A percentile compares a stretch with the other conserved stretches of the same genome.
Conservation (phyloP, 2,329 filamentous ascomycete species). For the Aspergillus brasiliensis region DNA sequence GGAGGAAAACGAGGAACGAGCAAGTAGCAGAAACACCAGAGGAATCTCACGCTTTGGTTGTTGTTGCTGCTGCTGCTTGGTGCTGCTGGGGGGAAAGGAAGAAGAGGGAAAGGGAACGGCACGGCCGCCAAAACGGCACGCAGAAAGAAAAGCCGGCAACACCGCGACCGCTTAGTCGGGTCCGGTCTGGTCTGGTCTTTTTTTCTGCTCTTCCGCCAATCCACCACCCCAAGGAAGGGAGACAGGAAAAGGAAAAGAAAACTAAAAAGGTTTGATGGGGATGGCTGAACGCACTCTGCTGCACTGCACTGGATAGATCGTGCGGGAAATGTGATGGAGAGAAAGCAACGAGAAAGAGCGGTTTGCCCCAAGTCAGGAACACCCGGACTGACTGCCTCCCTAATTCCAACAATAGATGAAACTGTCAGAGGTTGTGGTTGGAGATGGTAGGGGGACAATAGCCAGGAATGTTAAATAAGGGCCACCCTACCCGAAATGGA, state of each 20-base stretch:
- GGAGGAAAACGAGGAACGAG: slow-evolving; percentile 16
- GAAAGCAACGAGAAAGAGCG: background rate
- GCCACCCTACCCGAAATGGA: background rate
- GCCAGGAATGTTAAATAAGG: background rate
- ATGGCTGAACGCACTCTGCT: background rate
- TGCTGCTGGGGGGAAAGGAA: background rate
- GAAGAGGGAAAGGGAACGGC: slow-evolving; percentile 12
- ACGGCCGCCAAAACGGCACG: slow-evolving; percentile 17
- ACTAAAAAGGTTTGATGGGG: background rate
- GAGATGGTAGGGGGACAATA: background rate
- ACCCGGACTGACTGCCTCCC: background rate
- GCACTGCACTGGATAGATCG: slow-evolving; percentile 18
- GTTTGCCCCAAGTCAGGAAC: slow-evolving; percentile 1
- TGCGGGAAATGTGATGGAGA: slow-evolving; percentile 12
- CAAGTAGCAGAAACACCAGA: slow-evolving; percentile 17
- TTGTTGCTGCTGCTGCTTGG: background rate
- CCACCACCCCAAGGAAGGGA: slow-evolving; percentile 3
- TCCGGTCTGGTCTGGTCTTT: slow-evolving; percentile 1
- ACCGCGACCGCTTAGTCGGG: slow-evolving; percentile 19
- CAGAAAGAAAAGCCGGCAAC: slow-evolving; percentile 21
- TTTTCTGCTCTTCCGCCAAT: slow-evolving; percentile 13
- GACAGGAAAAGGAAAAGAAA: background rate
- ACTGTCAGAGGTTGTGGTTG: background rate
- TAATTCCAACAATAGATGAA: background rate
- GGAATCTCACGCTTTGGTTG: slow-evolving; percentile 5